These are phyloP conservation scores for Plasmodium knowlesi DNA, from an alignment of 169 alveolate species.

Conservation along the genomic window DNA sequence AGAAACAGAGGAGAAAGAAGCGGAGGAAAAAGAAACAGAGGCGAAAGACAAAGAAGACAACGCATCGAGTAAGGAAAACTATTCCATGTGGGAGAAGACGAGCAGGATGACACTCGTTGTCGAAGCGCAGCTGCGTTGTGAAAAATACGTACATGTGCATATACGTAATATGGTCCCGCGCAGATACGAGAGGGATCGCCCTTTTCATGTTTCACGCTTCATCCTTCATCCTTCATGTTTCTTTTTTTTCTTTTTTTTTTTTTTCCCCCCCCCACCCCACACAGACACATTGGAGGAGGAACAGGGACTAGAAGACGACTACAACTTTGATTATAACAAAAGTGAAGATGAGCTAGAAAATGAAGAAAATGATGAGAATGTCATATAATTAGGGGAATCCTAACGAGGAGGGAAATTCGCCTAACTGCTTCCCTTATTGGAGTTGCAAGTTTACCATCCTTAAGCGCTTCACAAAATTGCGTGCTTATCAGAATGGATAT, in stretches of 20 bases:
- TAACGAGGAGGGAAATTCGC: slow-evolving; percentile 12
- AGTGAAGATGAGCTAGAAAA: slow-evolving; percentile 73
- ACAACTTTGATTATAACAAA: slow-evolving; percentile 60
- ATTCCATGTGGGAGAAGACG: neutral
- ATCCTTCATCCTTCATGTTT: too few relatives aligned
- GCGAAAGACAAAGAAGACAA: slow-evolving; percentile 14
- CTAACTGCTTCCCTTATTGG: slow-evolving; percentile 27
- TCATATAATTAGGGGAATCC: slow-evolving; percentile 44
- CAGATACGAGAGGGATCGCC: neutral
- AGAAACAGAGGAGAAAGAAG: slow-evolving; percentile 23
- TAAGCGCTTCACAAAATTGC: slow-evolving; percentile 37
- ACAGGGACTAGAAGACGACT: slow-evolving; percentile 48
- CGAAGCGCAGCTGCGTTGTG: neutral
- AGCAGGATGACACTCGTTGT: neutral
- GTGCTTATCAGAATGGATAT: slow-evolving; percentile 38
- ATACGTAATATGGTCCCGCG: neutral
- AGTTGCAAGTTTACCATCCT: neutral
- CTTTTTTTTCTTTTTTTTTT: neutral
- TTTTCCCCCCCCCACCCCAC: neutral
- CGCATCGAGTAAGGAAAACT: neutral
- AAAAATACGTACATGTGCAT: neutral
- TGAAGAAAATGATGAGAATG: slow-evolving; percentile 73
- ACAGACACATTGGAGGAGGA: slow-evolving; percentile 51
- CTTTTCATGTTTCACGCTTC: neutral
- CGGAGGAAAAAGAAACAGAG: slow-evolving; percentile 37